These are phyloP conservation scores for Blastosporella zonata DNA, from an alignment of 1,284 basidiomycete genomes.

Conservation along the genomic window DNA sequence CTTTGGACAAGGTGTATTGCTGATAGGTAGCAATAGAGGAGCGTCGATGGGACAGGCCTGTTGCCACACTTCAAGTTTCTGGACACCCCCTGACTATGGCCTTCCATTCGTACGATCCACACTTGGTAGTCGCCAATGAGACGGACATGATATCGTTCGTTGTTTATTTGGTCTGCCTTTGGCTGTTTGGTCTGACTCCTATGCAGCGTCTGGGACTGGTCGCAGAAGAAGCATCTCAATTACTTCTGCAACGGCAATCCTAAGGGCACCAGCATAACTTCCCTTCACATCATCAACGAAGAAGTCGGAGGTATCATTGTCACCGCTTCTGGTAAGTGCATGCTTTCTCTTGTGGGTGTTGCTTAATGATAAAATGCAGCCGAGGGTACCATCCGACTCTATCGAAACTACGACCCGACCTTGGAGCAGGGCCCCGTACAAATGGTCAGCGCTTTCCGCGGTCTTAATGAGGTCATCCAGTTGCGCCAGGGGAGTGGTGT, in stretches of 20 bases:
- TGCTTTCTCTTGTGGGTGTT: neutral
- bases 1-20: neutral
- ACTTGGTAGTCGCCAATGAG: slow-evolving; percentile 86
- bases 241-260: slow-evolving; percentile 91
- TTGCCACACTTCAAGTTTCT: slow-evolving; percentile 70
- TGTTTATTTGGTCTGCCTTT: slow-evolving; percentile 9
- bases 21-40: slow-evolving; percentile 32
- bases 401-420: slow-evolving; percentile 82
- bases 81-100: slow-evolving; percentile 76
- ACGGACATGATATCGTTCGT: slow-evolving; percentile 81
- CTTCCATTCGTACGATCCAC: slow-evolving; percentile 92
- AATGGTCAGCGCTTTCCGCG: slow-evolving; percentile 93
- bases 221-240: slow-evolving; percentile 71
- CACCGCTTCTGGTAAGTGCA: slow-evolving; percentile 74
- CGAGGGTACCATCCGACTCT: slow-evolving; percentile 90
- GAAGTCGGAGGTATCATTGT: slow-evolving; percentile 91
- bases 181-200: slow-evolving; percentile 3
- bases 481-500: slow-evolving; percentile 78
- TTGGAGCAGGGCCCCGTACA: slow-evolving; percentile 66
- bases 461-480: slow-evolving; percentile 76
- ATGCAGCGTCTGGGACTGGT: slow-evolving; percentile 92
- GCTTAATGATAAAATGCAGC: slow-evolving; percentile 35
- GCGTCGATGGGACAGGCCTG: slow-evolving; percentile 78
- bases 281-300: slow-evolving; percentile 94
- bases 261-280: slow-evolving; percentile 80